phyloP scores from a whole-genome alignment of 345 rosid species.

The Pelargonium nanum region DNA sequence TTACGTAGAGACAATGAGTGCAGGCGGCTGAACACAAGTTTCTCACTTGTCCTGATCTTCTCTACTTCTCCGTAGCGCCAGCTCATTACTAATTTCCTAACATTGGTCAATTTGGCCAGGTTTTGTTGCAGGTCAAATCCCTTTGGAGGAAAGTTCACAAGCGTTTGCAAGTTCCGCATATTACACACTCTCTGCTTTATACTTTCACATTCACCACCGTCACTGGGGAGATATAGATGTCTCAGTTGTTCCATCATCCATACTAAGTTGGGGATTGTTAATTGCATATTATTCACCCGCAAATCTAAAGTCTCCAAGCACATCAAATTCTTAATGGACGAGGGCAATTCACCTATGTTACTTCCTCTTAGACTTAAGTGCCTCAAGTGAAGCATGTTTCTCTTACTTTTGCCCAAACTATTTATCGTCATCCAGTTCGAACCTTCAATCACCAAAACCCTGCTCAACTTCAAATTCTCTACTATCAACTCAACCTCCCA shows the following conservation, averaged over 20 bases:
- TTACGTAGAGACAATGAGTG: not conserved
- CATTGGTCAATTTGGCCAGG: not conserved
- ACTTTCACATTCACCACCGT: not conserved
- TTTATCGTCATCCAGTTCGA: not conserved
- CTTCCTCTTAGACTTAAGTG: not conserved
- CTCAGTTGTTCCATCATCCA: not conserved
- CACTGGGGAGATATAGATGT: not conserved
- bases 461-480: not conserved
- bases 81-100: not conserved
- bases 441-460: not conserved
- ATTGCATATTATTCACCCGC: not conserved
- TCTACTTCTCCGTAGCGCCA: not conserved
- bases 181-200: not conserved
- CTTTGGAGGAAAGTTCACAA: not conserved
- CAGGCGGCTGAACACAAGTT: not conserved
- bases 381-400: not conserved
- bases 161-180: not conserved
- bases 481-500: not conserved
- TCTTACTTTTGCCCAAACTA: too few relatives aligned
- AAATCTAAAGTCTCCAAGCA: not conserved
- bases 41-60: not conserved
- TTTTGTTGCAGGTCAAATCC: not conserved
- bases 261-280: not conserved
- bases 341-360: too few relatives aligned
- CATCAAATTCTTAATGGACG: not conserved